Evolutionary conservation across 2,329 filamentous ascomycete genomes (phyloP).

Genomic region (Monilinia vaccinii-corymbosi): DNA sequence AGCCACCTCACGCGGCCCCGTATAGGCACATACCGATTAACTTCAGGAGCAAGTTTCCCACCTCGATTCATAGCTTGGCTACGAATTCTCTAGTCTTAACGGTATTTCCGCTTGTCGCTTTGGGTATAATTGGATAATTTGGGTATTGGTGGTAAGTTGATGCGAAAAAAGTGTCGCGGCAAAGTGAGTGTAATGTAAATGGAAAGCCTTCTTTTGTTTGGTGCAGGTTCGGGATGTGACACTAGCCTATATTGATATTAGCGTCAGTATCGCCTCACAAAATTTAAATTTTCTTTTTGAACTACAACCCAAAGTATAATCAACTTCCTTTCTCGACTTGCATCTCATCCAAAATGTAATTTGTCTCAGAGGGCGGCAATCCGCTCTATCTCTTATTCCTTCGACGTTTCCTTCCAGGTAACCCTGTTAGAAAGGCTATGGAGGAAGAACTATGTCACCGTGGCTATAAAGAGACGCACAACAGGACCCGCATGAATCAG

Average conservation of each 20-base stretch:
- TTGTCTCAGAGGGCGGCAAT: background rate
- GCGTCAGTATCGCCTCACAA: background rate
- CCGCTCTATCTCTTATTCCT: background rate
- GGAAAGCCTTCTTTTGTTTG: conserved; percentile 11
- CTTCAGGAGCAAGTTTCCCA: conserved; percentile 97
- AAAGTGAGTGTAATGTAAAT: background rate
- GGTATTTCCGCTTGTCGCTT: conserved; percentile 9
- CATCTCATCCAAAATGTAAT: background rate
- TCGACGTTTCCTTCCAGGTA: background rate
- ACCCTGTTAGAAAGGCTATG: too few species aligned
- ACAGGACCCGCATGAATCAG: too few species aligned
- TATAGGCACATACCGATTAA: conserved; percentile 71
- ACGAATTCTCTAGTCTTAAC: conserved; percentile 15
- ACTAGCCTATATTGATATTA: background rate
- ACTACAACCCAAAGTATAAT: too few species aligned
- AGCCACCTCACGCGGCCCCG: conserved; percentile 2
- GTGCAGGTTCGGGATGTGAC: background rate
- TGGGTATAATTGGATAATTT: conserved; percentile 12
- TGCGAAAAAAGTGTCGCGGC: conserved; percentile 8
- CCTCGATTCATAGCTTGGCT: conserved; percentile 84
- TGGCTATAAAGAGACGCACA: too few species aligned
- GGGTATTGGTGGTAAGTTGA: conserved; percentile 6
- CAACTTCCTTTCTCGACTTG: background rate
- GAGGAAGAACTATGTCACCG: too few species aligned
- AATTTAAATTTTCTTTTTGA: background rate